These are phyloP conservation scores for Monilinia vaccinii-corymbosi DNA, from an alignment of 2,329 filamentous ascomycete genomes.

Conservation along the genomic window DNA sequence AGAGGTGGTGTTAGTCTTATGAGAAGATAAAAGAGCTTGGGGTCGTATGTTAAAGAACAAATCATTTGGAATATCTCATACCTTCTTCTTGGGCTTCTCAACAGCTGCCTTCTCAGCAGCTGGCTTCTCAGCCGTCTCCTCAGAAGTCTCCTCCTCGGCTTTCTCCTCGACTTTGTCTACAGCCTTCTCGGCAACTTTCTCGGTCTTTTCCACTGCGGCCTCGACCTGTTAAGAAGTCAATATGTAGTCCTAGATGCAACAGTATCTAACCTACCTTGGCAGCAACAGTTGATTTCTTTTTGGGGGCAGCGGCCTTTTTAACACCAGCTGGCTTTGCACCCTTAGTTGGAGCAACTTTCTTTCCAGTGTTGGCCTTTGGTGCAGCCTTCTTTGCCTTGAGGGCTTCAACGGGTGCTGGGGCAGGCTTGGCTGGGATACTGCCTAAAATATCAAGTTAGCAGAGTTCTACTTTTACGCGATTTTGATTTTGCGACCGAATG, in stretches of 20 bases:
- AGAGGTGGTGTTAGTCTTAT: constrained; percentile 7
- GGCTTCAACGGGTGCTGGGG: constrained; percentile 23
- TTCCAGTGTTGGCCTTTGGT: constrained; percentile 23
- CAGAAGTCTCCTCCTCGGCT: background rate
- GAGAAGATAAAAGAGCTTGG: background rate
- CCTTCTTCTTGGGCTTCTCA: background rate
- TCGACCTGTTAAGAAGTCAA: background rate
- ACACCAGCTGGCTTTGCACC: constrained; percentile 27
- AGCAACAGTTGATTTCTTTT: constrained; percentile 25
- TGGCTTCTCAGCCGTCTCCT: background rate
- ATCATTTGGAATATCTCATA: background rate
- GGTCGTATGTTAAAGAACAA: background rate
- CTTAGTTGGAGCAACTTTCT: constrained; percentile 26
- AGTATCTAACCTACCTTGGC: constrained; percentile 22
- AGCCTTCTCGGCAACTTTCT: background rate
- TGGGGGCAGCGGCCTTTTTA: constrained; percentile 27
- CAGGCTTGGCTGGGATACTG: constrained; percentile 25
- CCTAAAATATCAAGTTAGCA: constrained; percentile 22
- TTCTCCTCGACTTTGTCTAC: background rate
- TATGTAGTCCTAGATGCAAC: background rate
- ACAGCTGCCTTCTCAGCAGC: background rate
- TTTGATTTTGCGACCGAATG: constrained; percentile 7
- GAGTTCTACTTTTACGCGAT: constrained; percentile 9
- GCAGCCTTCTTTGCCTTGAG: constrained; percentile 24
- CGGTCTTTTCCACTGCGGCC: background rate